Evolutionary conservation across 192 early-diverging fungal genomes (phyloP).

Genomic region (Backusella macrospora): DNA sequence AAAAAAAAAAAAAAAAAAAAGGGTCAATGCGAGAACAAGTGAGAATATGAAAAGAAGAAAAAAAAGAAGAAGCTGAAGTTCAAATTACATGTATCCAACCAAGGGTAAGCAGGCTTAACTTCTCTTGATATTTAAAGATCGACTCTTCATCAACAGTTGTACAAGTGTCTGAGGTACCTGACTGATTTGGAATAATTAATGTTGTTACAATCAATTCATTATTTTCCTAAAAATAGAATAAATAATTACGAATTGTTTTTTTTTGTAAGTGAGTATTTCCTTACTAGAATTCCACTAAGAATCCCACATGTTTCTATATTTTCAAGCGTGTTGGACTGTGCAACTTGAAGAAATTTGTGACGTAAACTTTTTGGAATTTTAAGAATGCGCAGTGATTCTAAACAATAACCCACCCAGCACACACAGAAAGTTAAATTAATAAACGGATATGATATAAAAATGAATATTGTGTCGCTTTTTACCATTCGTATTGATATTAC

Average conservation of each 20-base stretch:
- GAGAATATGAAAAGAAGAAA: neutral
- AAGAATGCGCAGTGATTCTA: constrained; percentile 65
- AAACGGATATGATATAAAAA: constrained; percentile 5
- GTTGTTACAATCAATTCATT: constrained; percentile 71
- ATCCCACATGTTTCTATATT: constrained; percentile 93
- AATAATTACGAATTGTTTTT: neutral
- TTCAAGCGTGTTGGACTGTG: constrained; percentile 66
- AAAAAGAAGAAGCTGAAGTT: neutral
- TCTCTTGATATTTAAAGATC: constrained; percentile 74
- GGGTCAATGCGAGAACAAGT: neutral
- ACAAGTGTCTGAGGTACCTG: constrained; percentile 83
- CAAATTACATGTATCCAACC: constrained; percentile 83
- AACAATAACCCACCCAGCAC: constrained; percentile 42
- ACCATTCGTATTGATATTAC: neutral
- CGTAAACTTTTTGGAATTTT: constrained; percentile 69
- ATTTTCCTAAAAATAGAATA: constrained; percentile 41
- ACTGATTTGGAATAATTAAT: constrained; percentile 89
- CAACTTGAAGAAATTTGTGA: constrained; percentile 72
- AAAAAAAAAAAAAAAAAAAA: neutral
- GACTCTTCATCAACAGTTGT: constrained; percentile 83
- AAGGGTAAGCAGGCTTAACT: constrained; percentile 74
- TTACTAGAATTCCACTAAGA: constrained; percentile 72
- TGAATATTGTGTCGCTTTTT: neutral
- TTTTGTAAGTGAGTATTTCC: neutral
- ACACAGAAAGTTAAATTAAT: constrained; percentile 42